Percentiles rank a stretch among this genome's conserved stretches.
These are phyloP conservation scores for Xylariaceae sp. DNA, from an alignment of 2,329 filamentous ascomycete species.

Conservation along the genomic window DNA sequence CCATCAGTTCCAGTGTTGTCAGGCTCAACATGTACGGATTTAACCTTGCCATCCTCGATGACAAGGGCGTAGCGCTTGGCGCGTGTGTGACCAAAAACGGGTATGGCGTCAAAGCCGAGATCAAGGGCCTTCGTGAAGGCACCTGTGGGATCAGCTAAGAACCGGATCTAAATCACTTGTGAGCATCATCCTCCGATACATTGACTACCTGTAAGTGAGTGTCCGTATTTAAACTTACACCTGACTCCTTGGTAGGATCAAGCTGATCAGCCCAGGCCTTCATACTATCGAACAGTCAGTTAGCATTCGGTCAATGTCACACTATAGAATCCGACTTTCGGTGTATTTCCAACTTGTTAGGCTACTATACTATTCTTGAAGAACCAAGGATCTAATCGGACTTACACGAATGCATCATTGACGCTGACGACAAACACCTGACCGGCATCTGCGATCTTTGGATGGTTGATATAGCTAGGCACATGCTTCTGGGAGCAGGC, in stretches of 20 bases:
- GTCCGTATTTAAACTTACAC: slow-evolving; percentile 70
- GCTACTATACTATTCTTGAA: neutral
- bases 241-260: slow-evolving; percentile 76
- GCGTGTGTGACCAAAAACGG: slow-evolving; percentile 81
- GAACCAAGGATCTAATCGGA: neutral
- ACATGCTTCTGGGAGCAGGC: slow-evolving; percentile 72
- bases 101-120: slow-evolving; percentile 77
- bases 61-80: slow-evolving; percentile 89
- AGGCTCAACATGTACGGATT: slow-evolving; percentile 81
- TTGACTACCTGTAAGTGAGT: no score
- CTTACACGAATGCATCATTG: slow-evolving; percentile 94
- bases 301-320: neutral
- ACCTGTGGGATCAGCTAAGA: slow-evolving; percentile 81
- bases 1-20: slow-evolving; percentile 85
- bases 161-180: slow-evolving; percentile 71
- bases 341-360: neutral
- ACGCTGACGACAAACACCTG: slow-evolving; percentile 89
- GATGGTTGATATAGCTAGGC: slow-evolving; percentile 84
- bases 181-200: neutral
- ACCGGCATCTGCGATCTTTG: slow-evolving; percentile 78
- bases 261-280: slow-evolving; percentile 85
- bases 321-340: neutral
- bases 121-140: slow-evolving; percentile 85
- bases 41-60: slow-evolving; percentile 84
- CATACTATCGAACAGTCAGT: slow-evolving; percentile 62